Conservation (phyloP, 257 asterid species). For the Petunia secreta region DNA sequence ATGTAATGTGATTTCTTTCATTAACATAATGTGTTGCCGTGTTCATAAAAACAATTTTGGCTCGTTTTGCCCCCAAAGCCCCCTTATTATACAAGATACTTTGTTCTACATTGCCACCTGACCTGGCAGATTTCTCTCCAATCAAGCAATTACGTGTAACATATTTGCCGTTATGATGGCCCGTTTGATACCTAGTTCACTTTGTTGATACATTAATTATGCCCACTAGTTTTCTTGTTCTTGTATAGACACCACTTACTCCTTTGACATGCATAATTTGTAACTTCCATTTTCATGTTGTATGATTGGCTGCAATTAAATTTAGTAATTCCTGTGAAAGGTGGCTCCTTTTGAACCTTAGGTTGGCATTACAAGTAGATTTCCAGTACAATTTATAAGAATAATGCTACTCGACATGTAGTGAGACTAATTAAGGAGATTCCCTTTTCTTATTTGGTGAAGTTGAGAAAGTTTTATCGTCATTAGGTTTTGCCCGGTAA, state of each 20-base stretch:
- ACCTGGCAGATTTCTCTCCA: background rate
- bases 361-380: background rate
- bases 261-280: background rate
- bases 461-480: background rate
- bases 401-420: background rate
- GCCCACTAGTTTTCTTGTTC: background rate
- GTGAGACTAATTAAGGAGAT: background rate
- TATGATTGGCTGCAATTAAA: background rate
- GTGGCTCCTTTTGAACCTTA: conserved; percentile 8
- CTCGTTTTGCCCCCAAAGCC: background rate
- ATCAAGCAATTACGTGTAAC: background rate
- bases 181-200: background rate
- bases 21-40: background rate
- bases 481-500: background rate
- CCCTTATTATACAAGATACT: background rate
- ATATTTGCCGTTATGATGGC: background rate
- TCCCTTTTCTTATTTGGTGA: background rate
- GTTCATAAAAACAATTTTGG: background rate
- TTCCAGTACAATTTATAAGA: background rate
- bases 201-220: background rate
- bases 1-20: conserved; percentile 14
- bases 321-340: background rate
- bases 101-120: background rate
- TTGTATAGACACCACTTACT: background rate
- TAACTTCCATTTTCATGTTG: background rate